Evolutionary conservation across 164 flowering plant species (phyloP).

Genomic region (Dillenia suffruticosa): DNA sequence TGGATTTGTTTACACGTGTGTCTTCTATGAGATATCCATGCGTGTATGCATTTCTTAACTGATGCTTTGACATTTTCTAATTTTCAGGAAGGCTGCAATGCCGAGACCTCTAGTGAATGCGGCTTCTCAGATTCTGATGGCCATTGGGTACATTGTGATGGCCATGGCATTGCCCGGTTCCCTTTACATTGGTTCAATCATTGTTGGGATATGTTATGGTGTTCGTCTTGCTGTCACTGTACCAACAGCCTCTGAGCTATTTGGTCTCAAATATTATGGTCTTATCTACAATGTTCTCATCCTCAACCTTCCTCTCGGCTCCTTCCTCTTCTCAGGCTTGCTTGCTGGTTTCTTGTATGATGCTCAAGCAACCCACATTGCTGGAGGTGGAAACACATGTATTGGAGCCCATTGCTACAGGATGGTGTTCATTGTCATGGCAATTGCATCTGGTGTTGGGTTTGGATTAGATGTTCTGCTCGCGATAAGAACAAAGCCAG

Average conservation of each 20-base stretch:
- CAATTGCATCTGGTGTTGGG: constrained; percentile 60
- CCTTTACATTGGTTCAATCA: constrained; percentile 68
- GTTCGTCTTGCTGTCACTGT: constrained; percentile 82
- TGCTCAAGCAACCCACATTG: constrained; percentile 50
- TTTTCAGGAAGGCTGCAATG: constrained; percentile 61
- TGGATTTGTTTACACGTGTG: too few species aligned
- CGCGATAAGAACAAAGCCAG: constrained; percentile 44
- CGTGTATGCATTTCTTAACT: background rate
- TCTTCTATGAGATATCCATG: too few species aligned
- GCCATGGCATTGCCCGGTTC: constrained; percentile 84
- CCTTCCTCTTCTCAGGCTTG: constrained; percentile 89
- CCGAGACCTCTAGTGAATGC: constrained; percentile 95
- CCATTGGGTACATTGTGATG: constrained; percentile 65
- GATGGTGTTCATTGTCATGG: constrained; percentile 74
- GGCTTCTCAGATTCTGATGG: constrained; percentile 81
- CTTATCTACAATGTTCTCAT: constrained; percentile 80
- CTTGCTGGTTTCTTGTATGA: constrained; percentile 82
- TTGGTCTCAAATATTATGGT: constrained; percentile 88
- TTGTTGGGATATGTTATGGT: constrained; percentile 82
- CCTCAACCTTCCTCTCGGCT: constrained; percentile 85
- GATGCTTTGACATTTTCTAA: background rate
- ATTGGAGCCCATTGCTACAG: constrained; percentile 80
- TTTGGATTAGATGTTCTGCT: constrained; percentile 60
- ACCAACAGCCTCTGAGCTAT: constrained; percentile 84
- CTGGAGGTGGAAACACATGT: constrained; percentile 77